phyloP scores from a whole-genome alignment of 768 basidiomycete genomes.

The Chalciporus piperatus region DNA sequence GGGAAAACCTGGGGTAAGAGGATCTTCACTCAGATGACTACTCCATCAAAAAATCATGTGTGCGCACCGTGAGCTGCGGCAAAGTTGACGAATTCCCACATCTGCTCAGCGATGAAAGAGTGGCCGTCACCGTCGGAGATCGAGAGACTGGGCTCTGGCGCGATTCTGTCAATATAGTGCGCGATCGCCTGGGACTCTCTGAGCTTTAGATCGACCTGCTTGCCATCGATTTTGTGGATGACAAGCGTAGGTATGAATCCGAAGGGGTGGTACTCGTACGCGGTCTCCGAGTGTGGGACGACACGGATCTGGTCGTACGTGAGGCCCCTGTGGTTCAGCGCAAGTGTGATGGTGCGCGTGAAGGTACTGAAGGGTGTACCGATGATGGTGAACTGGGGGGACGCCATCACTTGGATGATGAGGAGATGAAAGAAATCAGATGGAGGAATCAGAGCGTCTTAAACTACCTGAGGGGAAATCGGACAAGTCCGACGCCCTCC shows the following conservation, averaged over 20 bases:
- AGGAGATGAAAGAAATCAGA: not conserved
- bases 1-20: conserved; percentile 23
- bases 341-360: conserved; percentile 32
- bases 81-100: conserved; percentile 35
- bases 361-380: conserved; percentile 34
- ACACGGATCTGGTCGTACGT: conserved; percentile 25
- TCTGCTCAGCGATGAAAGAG: conserved; percentile 23
- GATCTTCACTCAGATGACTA: not conserved
- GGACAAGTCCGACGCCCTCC: not conserved
- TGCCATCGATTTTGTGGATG: conserved; percentile 26
- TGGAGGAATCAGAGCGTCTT: not conserved
- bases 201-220: conserved; percentile 22
- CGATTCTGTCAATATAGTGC: conserved; percentile 29
- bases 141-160: conserved; percentile 25
- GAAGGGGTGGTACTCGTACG: conserved; percentile 29
- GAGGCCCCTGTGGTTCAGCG: conserved; percentile 25
- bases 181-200: conserved; percentile 30
- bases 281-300: conserved; percentile 28
- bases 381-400: conserved; percentile 25
- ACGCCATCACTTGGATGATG: conserved; percentile 12
- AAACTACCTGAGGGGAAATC: not conserved
- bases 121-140: conserved; percentile 21
- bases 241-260: conserved; percentile 32
- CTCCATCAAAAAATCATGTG: not conserved
- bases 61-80: conserved; percentile 22